phyloP scores from a whole-genome alignment of 371 early-diverging fungal species.

The Circinella umbellata region DNA sequence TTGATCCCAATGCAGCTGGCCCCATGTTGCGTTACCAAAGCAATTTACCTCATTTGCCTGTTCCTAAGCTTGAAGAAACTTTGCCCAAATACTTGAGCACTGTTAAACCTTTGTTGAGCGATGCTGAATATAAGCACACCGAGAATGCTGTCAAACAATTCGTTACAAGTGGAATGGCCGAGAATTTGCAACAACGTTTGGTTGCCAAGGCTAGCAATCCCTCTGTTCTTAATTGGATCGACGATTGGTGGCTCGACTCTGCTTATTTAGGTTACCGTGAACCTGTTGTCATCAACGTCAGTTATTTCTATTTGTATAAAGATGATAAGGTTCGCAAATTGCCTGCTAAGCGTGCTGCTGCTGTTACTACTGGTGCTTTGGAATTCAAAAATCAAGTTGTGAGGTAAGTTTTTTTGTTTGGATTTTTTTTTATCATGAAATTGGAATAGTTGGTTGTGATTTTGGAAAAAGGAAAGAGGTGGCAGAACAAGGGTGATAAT shows the following conservation, averaged over 20 bases:
- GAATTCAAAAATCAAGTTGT: slow-evolving; percentile 87
- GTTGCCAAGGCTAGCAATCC: slow-evolving; percentile 69
- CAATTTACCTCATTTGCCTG: slow-evolving; percentile 84
- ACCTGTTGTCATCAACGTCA: slow-evolving; percentile 90
- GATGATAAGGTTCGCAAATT: slow-evolving; percentile 78
- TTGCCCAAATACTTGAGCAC: slow-evolving; percentile 76
- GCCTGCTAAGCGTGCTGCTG: slow-evolving; percentile 87
- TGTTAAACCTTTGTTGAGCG: slow-evolving; percentile 77
- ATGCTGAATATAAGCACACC: slow-evolving; percentile 75
- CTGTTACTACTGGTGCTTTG: slow-evolving; percentile 85
- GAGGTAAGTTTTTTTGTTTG: slow-evolving; percentile 36
- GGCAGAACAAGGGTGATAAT: not conserved
- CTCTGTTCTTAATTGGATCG: slow-evolving; percentile 85
- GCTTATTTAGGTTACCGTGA: slow-evolving; percentile 96
- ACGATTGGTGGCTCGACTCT: slow-evolving; percentile 94
- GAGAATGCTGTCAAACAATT: slow-evolving; percentile 80
- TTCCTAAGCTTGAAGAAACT: slow-evolving; percentile 87
- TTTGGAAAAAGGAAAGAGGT: not conserved
- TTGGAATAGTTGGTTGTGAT: too few relatives aligned
- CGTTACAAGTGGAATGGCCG: slow-evolving; percentile 78
- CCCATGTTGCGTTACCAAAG: slow-evolving; percentile 72
- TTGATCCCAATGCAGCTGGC: slow-evolving; percentile 52
- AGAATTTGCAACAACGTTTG: slow-evolving; percentile 84
- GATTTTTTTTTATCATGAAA: too few relatives aligned
- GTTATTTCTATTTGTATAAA: slow-evolving; percentile 85